Evolutionary conservation across 2,329 filamentous ascomycete species (phyloP).

Genomic region (Epichloe glyceriae): DNA sequence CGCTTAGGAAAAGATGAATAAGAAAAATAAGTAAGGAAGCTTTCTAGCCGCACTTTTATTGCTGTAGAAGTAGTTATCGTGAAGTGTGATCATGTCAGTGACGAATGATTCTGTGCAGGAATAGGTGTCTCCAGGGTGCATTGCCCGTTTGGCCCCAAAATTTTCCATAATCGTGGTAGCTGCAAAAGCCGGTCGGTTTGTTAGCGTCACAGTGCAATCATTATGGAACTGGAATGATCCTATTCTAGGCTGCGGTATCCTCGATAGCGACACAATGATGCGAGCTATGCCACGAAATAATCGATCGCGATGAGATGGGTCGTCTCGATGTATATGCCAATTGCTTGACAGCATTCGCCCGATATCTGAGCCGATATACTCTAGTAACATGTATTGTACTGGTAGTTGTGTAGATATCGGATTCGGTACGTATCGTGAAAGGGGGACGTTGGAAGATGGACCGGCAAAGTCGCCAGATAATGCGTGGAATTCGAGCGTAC

Average conservation of each 20-base stretch:
- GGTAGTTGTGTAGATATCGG: slow-evolving; percentile 3
- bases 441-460: slow-evolving; percentile 2
- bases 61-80: slow-evolving; percentile 13
- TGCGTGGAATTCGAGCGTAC: slow-evolving; percentile 2
- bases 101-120: slow-evolving; percentile 15
- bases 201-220: slow-evolving; percentile 17
- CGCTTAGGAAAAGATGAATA: too few relatives aligned
- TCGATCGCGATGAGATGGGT: slow-evolving; percentile 8
- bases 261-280: slow-evolving; percentile 16
- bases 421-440: slow-evolving; percentile 3
- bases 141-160: slow-evolving; percentile 17
- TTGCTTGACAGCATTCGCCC: slow-evolving; percentile 17
- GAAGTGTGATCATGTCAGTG: slow-evolving; percentile 13
- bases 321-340: slow-evolving; percentile 9
- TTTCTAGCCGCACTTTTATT: slow-evolving; percentile 15
- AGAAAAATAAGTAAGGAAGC: too few relatives aligned
- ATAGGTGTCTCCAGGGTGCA: slow-evolving; percentile 18
- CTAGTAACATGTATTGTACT: slow-evolving; percentile 14
- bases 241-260: slow-evolving; percentile 17
- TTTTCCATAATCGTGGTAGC: slow-evolving; percentile 19
- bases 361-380: slow-evolving; percentile 12
- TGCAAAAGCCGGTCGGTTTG: slow-evolving; percentile 15
- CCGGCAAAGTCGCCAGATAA: slow-evolving; percentile 1
- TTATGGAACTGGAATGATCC: slow-evolving; percentile 18
- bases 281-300: slow-evolving; percentile 18